Base-by-base conservation (phyloP, 306 rosid genomes). In the Dryas alaskensis region DNA sequence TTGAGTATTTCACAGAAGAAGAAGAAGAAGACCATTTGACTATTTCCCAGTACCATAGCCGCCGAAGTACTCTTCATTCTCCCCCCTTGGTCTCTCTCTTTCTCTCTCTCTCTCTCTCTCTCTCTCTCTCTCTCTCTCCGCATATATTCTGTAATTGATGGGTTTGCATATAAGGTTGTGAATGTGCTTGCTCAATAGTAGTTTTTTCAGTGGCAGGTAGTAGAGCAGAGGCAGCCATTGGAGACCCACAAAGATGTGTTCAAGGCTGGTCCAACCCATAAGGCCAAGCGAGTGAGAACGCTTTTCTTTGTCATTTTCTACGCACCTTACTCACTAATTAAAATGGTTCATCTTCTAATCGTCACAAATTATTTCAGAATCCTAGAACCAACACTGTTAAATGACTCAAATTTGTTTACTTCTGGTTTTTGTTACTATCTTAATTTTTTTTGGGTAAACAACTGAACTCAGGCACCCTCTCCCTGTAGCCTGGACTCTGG, bases 41-140 rank as follows among this genome's bases (percentile, higher is more conserved):
- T 8, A 39, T 69, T 69, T 69, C 48, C 61, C 61, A 55, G 45
- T 50, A 46, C 42, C 19, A 42, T 54, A 46, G 55, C 27, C 54
- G 39, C 10, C 58, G 16, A 13, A 47, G 13, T 42, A 27, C 47
- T 31, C 47, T 31, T 31, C 22, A 22, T 22, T 22, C 22, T 22
- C 22, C 22, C 22, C 22, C 22, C 22, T 22, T 22, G 22, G 22
- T 22, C 0, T 44, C 7, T 43, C 31, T 9, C 22, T 13, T 13
- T 4, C 46, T 45, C 48, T 65, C n/a, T n/a, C n/a, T n/a, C n/a
- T n/a, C 40, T 65, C 47, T 19, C 62, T 22, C 40, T 11, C 63
- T 60, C 65, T 5, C 19, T 31, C 65, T 60, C 66, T 61, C n/a
- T 27, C 7, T 59, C 10, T 31, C 1, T 22, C 22, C 22, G 0